Conservation (phyloP, 2,329 filamentous ascomycete species). For the Aspergillus amoenus region DNA sequence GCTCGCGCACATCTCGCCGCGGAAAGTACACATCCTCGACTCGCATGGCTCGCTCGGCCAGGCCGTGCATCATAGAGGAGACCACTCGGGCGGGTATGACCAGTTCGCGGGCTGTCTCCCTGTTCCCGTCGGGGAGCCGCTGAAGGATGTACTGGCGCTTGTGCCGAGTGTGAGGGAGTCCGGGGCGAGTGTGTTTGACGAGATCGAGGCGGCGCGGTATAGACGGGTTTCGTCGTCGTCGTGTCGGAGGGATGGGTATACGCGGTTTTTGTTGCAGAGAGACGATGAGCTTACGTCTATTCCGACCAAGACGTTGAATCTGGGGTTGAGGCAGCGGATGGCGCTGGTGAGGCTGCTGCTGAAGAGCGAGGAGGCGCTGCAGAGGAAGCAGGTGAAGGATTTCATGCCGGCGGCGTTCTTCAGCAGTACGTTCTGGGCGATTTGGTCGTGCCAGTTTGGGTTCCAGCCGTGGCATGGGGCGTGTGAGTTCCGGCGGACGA, state of each 20-base stretch:
- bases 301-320: too few species aligned
- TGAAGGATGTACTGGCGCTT: conserved; percentile 14
- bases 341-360: conserved; percentile 10
- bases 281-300: too few species aligned
- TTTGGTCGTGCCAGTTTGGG: conserved; percentile 20
- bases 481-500: conserved; percentile 16
- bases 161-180: conserved; percentile 8
- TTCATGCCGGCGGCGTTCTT: conserved; percentile 14
- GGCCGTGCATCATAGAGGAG: conserved; percentile 7
- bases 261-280: too few species aligned
- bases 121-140: conserved; percentile 12
- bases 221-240: background rate
- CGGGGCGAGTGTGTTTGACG: conserved; percentile 3
- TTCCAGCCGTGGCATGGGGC: conserved; percentile 21
- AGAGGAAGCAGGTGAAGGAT: conserved; percentile 13
- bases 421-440: conserved; percentile 16
- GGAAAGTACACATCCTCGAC: conserved; percentile 1
- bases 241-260: too few species aligned
- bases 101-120: conserved; percentile 21
- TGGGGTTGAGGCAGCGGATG: conserved; percentile 5
- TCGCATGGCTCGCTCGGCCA: background rate
- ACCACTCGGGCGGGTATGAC: conserved; percentile 14
- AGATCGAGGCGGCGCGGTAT: conserved; percentile 1
- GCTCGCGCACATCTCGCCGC: background rate
- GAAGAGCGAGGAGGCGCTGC: conserved; percentile 9